Conservation (phyloP, 73 alveolate species). For the Tetrahymena thermophila region DNA sequence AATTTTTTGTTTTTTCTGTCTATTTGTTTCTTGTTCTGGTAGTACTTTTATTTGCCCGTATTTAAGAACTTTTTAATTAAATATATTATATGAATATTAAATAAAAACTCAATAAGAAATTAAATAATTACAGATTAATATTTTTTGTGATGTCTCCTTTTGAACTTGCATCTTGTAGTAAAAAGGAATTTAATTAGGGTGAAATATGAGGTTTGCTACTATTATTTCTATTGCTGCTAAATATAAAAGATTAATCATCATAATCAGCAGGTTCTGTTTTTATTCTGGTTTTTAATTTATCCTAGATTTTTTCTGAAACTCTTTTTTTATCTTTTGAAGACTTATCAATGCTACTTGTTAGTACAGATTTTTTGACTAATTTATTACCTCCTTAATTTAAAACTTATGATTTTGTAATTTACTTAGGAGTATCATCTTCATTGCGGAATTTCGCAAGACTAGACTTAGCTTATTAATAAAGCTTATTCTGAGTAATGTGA, state of each 20-base stretch:
- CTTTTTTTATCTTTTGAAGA: not conserved
- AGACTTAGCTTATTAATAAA: not conserved
- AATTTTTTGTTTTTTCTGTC: not conserved
- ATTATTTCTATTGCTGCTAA: not conserved
- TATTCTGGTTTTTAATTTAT: not conserved
- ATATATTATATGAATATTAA: not conserved
- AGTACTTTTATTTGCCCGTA: not conserved
- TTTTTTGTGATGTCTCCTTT: not conserved
- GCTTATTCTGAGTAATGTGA: not conserved
- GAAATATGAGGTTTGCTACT: not conserved
- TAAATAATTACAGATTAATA: not conserved
- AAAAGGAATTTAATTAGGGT: not conserved
- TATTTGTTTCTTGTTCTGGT: not conserved
- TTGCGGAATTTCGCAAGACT: not conserved
- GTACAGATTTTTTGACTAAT: not conserved
- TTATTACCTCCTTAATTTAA: not conserved
- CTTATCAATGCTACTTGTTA: not conserved
- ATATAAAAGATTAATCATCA: not conserved
- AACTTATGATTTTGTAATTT: not conserved
- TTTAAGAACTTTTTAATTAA: not conserved
- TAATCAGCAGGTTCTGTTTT: not conserved
- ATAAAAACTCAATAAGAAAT: not conserved
- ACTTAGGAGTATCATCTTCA: not conserved
- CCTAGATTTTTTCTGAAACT: not conserved
- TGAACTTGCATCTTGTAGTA: not conserved